Evolutionary conservation across 352 stramenopile genomes (phyloP).

Genomic region (Phytophthora pistaciae): DNA sequence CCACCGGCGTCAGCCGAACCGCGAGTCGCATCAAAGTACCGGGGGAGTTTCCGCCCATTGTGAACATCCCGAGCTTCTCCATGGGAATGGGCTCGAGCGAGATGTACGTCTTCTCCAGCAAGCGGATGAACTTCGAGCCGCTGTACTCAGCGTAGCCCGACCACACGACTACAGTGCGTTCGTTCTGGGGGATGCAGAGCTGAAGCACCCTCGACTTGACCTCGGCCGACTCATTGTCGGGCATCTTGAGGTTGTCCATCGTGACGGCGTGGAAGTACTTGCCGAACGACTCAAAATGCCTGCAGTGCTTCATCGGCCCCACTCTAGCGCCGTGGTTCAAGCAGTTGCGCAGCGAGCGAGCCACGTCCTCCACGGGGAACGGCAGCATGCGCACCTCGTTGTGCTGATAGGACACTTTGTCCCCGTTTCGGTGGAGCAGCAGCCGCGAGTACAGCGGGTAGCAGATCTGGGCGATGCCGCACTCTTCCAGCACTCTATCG

Average conservation of each 20-base stretch:
- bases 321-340: slow-evolving; percentile 17
- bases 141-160: slow-evolving; percentile 35
- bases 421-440: slow-evolving; percentile 2
- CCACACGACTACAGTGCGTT: slow-evolving; percentile 29
- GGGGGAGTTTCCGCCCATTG: not conserved
- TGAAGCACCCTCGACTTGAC: slow-evolving; percentile 23
- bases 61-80: not conserved
- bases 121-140: slow-evolving; percentile 29
- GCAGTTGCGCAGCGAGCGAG: slow-evolving; percentile 14
- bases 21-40: slow-evolving; percentile 21
- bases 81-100: slow-evolving; percentile 10
- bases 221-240: slow-evolving; percentile 9
- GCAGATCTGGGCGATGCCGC: slow-evolving; percentile 11
- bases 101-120: slow-evolving; percentile 43
- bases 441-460: slow-evolving; percentile 21
- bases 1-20: slow-evolving; percentile 17
- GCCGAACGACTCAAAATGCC: slow-evolving; percentile 10
- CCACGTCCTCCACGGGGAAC: slow-evolving; percentile 22
- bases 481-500: slow-evolving; percentile 13
- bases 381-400: slow-evolving; percentile 31
- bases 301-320: slow-evolving; percentile 14
- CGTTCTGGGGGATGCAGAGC: slow-evolving; percentile 12
- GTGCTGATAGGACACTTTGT: slow-evolving; percentile 15
- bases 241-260: slow-evolving; percentile 16
- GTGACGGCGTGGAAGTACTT: slow-evolving; percentile 27